Conservation (phyloP, 2,329 filamentous ascomycete species). For the Dryadomyces quercus-mongolicae region DNA sequence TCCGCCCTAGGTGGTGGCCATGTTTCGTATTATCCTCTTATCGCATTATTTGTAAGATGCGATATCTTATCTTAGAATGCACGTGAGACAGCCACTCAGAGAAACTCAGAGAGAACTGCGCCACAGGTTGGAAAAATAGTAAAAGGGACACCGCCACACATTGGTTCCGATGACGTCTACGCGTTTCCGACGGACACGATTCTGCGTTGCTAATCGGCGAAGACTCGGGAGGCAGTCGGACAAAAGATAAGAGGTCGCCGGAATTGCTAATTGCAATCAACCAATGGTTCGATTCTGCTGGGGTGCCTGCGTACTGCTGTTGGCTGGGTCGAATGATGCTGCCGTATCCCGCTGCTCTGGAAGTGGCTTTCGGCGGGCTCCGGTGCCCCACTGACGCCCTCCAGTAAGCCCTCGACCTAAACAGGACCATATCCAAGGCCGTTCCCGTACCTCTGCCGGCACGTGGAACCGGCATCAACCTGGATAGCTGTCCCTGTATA, state of each 20-base stretch:
- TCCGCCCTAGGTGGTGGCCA: background rate
- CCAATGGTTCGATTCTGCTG: background rate
- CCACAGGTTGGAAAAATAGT: background rate
- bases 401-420: background rate
- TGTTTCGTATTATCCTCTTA: background rate
- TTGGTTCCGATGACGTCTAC: background rate
- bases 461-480: background rate
- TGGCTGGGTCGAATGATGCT: slow-evolving; percentile 2
- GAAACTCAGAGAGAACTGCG: too few relatives aligned
- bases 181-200: background rate
- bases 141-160: background rate
- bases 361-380: slow-evolving; percentile 16
- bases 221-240: background rate
- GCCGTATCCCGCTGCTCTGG: background rate
- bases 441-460: background rate
- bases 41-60: background rate
- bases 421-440: background rate
- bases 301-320: background rate
- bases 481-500: background rate
- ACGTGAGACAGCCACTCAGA: too few relatives aligned
- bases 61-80: background rate
- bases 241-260: background rate
- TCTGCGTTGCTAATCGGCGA: background rate
- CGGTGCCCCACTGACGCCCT: slow-evolving; percentile 13
- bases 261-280: background rate